Base-by-base conservation (phyloP, 345 rosid species). In the Eucalyptus regnans region DNA sequence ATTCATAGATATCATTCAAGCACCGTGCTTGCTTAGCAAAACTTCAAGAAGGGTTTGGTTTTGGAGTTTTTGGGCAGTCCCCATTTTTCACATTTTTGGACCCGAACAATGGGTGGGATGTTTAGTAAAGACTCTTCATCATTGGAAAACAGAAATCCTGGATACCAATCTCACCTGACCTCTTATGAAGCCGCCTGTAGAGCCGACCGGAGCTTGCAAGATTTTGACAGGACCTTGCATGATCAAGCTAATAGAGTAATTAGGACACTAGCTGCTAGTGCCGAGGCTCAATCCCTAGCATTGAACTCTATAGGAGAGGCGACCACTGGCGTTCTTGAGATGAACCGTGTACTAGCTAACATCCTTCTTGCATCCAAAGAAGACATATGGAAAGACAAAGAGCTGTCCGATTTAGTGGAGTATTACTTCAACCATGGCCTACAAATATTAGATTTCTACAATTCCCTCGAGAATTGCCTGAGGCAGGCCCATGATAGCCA, bases 171-270 rank as follows among this genome's bases (percentile, higher is more conserved):
- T 43, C 96, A 94, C 86, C 91, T 95, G 88, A 93, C 89, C 87
- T 94, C 94, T 1, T 96, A 95, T 27, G 98, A 94, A 92, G 92
- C 66, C 64, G 99, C 98, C 81, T 96, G 99, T 91, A 89, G 83
- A 86, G 89, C 86, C 79, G 99, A 98, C 62, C 96, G 96, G 5
- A 93, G 90, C 86, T 93, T 98, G 86, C 91, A 92, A 89, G 89
- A 93, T 86, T 95, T 98, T 50, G 98, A 98, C 92, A 87, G 88
- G 2, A 88, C 90, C 52, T 92, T 98, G 86, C 71, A 62, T 3
- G 58, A 52, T 8, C 98, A 95, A 86, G 95, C 99, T n/a, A 92
- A 86, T 86, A 92, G 92, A 43, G 96, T 96, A 86, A 92, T 97
- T 50, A 89, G 66, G 90, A 89, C 93, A 22, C 94, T 97, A 43